Base-by-base conservation (phyloP, 1,284 basidiomycete species). In the Ceratobasidium sp. region DNA sequence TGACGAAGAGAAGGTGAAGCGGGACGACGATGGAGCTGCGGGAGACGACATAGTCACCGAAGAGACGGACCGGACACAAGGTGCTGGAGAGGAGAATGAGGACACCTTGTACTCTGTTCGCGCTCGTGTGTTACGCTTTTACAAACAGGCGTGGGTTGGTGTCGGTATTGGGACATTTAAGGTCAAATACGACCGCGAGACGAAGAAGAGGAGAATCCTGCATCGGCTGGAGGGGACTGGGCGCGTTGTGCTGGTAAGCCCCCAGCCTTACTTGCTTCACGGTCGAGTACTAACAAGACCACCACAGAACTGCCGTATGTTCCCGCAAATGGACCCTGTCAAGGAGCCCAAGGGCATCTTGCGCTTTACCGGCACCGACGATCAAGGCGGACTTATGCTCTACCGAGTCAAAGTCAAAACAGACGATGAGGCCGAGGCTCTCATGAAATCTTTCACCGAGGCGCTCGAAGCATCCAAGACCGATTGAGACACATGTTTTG, bases 61-160 rank as follows among this genome's bases (percentile, higher is more conserved):
- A 26, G 74, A 75, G 35, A 62, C 38, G 21, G 71, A 64, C 16
- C 38, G 47, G 52, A 54, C 66, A 18, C 52, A 70, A 18, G 75
- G 75, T 7, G 75, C 71, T 32, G 75, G 75, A 16, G 75, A 75
- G 46, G 75, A 76, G 41, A 73, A 76, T 55, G 75, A 76, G 47
- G 71, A 72, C 26, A 73, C 73, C 35, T 16, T 70, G 23, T 43
- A 50, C 23, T 35, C 41, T 30, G 73, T 47, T 23, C 69, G 75
- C 28, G 61, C 62, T 16, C 72, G 67, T 41, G 66, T 74, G 49
- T 49, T 70, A 26, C 26, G 54, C 43, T 70, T 58, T 30, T 75
- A 75, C 63, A 72, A 72, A 16, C 63, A 75, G 50, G 47, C 69
- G 4, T 76, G 75, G 75, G 61, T 70, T 3, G 67, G 70, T 21